phyloP scores from a whole-genome alignment of 1,284 basidiomycete genomes.

The Pisolithus thermaeus region DNA sequence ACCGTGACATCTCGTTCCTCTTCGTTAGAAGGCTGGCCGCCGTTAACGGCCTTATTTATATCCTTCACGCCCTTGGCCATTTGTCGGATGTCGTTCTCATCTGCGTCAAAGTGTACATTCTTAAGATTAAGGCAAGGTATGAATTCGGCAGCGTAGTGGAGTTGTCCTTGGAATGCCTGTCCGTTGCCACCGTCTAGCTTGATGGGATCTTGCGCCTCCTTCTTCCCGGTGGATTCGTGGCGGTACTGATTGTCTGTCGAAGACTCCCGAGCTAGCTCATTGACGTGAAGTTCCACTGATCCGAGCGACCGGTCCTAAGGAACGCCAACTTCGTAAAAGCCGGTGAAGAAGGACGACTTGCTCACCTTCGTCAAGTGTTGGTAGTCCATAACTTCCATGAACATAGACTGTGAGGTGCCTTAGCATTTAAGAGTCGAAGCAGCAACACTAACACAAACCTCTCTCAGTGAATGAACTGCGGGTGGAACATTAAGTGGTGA shows the following conservation, averaged over 20 bases:
- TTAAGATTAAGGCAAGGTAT: constrained; percentile 79
- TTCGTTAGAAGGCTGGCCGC: constrained; percentile 32
- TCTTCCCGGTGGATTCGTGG: constrained; percentile 69
- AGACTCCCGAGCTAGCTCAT: constrained; percentile 55
- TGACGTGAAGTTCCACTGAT: constrained; percentile 69
- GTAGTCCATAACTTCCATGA: constrained; percentile 96
- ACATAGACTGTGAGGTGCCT: constrained; percentile 41
- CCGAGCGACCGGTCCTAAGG: constrained; percentile 82
- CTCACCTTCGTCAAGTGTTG: constrained; percentile 76
- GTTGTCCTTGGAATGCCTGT: constrained; percentile 68
- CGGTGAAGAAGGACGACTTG: not conserved
- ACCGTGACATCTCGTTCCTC: constrained; percentile 39
- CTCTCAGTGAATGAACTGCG: constrained; percentile 28
- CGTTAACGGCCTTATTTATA: constrained; percentile 22
- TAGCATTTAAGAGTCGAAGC: constrained; percentile 20
- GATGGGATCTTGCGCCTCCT: constrained; percentile 60
- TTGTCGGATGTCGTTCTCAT: constrained; percentile 39
- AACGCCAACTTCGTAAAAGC: constrained; percentile 5
- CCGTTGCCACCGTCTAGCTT: constrained; percentile 49
- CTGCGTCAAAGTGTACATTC: constrained; percentile 66
- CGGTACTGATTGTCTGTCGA: constrained; percentile 53
- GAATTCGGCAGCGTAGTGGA: constrained; percentile 86
- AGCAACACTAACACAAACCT: constrained; percentile 33
- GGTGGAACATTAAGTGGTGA: constrained; percentile 8
- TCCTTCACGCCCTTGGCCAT: constrained; percentile 29